Evolutionary conservation across 148 eudicot genomes (phyloP).

Genomic region (Vaccinium myrtillus): DNA sequence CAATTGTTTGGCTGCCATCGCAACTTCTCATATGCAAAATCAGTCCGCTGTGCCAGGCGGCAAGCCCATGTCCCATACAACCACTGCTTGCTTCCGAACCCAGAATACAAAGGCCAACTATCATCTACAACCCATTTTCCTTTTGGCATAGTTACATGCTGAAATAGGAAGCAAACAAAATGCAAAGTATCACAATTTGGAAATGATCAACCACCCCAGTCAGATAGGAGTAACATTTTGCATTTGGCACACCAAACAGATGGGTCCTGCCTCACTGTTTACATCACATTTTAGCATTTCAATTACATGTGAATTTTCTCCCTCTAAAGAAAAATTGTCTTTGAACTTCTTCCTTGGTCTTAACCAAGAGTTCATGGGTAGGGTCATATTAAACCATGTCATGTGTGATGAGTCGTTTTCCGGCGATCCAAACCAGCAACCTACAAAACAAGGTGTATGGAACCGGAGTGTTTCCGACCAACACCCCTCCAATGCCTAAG

Average conservation of each 20-base stretch:
- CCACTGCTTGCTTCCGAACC: constrained; percentile 86
- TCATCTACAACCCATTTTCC: constrained; percentile 90
- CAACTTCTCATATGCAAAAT: constrained; percentile 78
- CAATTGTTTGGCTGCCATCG: constrained; percentile 88
- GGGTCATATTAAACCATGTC: not conserved
- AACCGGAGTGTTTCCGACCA: too few relatives aligned
- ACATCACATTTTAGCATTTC: not conserved
- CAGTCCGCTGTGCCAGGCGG: constrained; percentile 70
- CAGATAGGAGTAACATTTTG: not conserved
- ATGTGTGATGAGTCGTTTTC: too few relatives aligned
- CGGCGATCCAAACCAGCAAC: too few relatives aligned
- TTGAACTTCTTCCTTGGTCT: constrained; percentile 8
- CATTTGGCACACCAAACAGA: not conserved
- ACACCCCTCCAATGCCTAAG: too few relatives aligned
- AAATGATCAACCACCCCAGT: not conserved
- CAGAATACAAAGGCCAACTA: constrained; percentile 77
- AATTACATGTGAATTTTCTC: too few relatives aligned
- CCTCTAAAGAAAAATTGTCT: not conserved
- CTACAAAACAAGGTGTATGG: too few relatives aligned
- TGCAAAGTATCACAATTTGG: not conserved
- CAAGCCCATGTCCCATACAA: constrained; percentile 95
- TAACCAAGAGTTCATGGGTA: constrained; percentile 5
- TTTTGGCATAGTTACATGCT: constrained; percentile 71
- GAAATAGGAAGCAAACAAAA: constrained; percentile 26
- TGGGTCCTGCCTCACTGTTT: not conserved